Evolutionary conservation across 129 eudicot species (phyloP), one percentile per base, ranked within the genome.

Genomic region (Apium graveolens): DNA sequence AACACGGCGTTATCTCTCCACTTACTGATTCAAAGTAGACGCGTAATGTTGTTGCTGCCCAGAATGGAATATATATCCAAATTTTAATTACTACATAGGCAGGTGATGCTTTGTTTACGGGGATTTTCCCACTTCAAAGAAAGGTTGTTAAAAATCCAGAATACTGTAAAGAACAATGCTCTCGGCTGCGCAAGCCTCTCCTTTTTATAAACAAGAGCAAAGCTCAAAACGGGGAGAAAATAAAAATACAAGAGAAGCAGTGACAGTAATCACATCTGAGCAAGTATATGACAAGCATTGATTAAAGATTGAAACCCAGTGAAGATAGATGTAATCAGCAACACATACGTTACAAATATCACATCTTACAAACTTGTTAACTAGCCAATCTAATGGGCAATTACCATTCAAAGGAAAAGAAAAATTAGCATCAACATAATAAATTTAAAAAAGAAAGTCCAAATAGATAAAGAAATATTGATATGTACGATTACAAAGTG

Each of bases 401-500:
- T 14, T 24, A 76, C n/a, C n/a, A n/a, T n/a, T n/a, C n/a, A 34
- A 20, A 17, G 17, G 10, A 31, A 3, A 46, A 24, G n/a, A 20
- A 34, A 41, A 41, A 18, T 49, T 34, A 73, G 11, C 45, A 77
- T 69, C n/a, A 51, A 51, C 57, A 27, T 29, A 26, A 0, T 5
- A 5, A 20, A 41, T 9, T 70, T 14, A 10, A 34, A 10, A 42
- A 10, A 42, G 45, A 3, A 41, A 72, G 14, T 2, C 14, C 37
- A 8, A 18, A 18, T 39, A 0, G 16, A 49, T 75, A 75, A 11
- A 0, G 16, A 49, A 48, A 75, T 24, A 75, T 3, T 14, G 44
- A 31, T 76, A 41, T 75, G 7, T 34, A 46, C 57, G 83, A 43
- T 26, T 86, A 86, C 86, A 87, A 76, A 32, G 71, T 82, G 45